Evolutionary conservation across 371 early-diverging fungal genomes (phyloP), one percentile per base, ranked within the genome.

Genomic region (Cokeromyces recurvatus): DNA sequence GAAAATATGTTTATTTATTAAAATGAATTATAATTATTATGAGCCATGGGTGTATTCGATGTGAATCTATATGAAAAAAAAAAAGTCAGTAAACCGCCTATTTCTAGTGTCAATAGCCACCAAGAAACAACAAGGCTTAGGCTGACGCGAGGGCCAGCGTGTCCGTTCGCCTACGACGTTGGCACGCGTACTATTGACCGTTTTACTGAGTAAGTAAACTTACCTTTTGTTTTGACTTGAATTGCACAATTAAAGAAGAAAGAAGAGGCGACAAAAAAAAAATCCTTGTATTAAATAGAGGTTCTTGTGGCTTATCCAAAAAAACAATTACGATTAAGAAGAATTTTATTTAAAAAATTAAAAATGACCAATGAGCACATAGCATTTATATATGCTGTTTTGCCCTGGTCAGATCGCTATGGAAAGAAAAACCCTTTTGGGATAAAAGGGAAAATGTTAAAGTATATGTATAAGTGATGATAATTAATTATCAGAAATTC

Each of bases 131-230:
- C 50, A 50, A 50, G 43, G 50, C 50, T 49, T 42, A 42, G 43
- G 42, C 50, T 42, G 43, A 41, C 43, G 41, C 41, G 40, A 41
- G 22, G 48, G 32, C 48, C 48, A 48, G 48, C 42, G 43, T 10
- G 50, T 50, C 43, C 37, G 43, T 43, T 50, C 36, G 50, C 43
- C 50, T 50, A 50, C 50, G 15, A 36, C 50, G 49, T 50, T 50
- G 50, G 50, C 43, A 50, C 50, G 43, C 43, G 43, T 50, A 50
- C 50, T 50, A 43, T 50, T 37, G 50, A 50, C 50, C 43, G 37
- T 50, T 50, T 50, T 42, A 50, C 50, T 50, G 50, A 50, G 50
- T 50, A 50, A 50, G 43, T 48, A 48, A 46, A 46, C 46, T 46
- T 27, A 46, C 38, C 46, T 46, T 46, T 37, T 46, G 27, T 46